Evolutionary conservation across 352 stramenopile species (phyloP), one percentile per base, ranked within the genome.

Genomic region (Phytophthora pistaciae): DNA sequence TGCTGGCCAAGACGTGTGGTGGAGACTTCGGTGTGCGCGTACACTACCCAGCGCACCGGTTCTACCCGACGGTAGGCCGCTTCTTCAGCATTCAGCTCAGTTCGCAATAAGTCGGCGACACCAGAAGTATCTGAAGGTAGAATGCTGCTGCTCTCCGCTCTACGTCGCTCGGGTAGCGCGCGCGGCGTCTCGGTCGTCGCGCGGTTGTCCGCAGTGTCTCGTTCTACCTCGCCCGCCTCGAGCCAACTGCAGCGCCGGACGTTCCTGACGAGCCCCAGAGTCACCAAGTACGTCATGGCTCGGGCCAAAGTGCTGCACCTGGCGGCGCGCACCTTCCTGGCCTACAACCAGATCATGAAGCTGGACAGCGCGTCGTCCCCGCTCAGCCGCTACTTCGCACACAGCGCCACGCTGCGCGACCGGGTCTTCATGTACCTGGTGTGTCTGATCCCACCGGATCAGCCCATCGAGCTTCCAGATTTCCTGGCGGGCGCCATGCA

Each of bases 341-440:
- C 68, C 50, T 84, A 81, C 69, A 75, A 78, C 49, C 55, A 80
- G 68, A 72, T 87, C 48, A 62, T 79, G 40, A 20, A 71, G 55
- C 64, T 87, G 38, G 67, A 74, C 40, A 74, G 69, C 23, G 66
- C 74, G 9, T 54, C 72, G 14, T 76, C 74, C 4, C 66, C 71
- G 14, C 65, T 83, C 42, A 77, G 59, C 54, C 56, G 56, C 14
- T 64, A 74, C 63, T 84, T 87, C 50, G 56, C 64, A 2, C 65
- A 60, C 27, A 67, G 54, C 31, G 48, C 70, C 16, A 76, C 56
- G 20, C 61, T 77, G 44, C 65, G 79, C 36, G 76, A 87, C 61
- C 76, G 79, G 29, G 73, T 77, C 52, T 83, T 74, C 66, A 87
- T 87, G 79, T 84, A 78, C 46, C 66, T 82, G 33, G 68, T 83